Conservation (phyloP, 345 rosid genomes). For the Sisymbrium irio region DNA sequence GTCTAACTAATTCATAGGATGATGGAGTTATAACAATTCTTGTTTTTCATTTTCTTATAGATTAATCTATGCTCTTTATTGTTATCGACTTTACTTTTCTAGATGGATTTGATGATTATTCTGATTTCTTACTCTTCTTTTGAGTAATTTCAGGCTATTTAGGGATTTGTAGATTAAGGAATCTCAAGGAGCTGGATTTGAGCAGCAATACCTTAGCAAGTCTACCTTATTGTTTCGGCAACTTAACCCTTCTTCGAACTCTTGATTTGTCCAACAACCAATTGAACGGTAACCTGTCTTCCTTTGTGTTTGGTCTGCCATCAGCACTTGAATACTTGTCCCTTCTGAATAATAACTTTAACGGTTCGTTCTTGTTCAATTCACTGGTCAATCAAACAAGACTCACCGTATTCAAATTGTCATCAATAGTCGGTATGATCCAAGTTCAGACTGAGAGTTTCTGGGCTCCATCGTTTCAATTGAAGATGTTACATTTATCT, state of each 20-base stretch:
- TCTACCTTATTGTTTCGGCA: background rate
- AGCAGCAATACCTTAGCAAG: background rate
- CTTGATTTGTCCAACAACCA: constrained; percentile 13
- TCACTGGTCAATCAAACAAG: constrained; percentile 19
- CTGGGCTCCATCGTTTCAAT: constrained; percentile 22
- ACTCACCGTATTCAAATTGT: constrained; percentile 1
- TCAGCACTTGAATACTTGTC: constrained; percentile 1
- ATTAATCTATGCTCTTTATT: background rate
- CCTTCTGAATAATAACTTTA: background rate
- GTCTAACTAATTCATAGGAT: background rate
- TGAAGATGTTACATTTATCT: background rate
- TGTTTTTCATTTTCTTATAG: background rate
- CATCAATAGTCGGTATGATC: constrained; percentile 1
- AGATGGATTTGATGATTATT: background rate
- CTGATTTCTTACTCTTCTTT: constrained; percentile 5
- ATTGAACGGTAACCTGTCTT: background rate
- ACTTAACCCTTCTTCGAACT: constrained; percentile 16
- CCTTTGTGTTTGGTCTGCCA: constrained; percentile 12
- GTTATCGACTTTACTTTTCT: background rate
- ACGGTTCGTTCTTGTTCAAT: constrained; percentile 1
- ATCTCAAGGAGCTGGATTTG: constrained; percentile 16
- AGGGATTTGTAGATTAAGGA: background rate
- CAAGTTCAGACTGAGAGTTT: background rate
- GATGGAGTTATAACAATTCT: background rate
- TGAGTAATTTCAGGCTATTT: background rate